Evolutionary conservation across 805 yeast species (phyloP), one percentile per base, ranked within the genome.

Genomic region (Pichia membranifaciens): DNA sequence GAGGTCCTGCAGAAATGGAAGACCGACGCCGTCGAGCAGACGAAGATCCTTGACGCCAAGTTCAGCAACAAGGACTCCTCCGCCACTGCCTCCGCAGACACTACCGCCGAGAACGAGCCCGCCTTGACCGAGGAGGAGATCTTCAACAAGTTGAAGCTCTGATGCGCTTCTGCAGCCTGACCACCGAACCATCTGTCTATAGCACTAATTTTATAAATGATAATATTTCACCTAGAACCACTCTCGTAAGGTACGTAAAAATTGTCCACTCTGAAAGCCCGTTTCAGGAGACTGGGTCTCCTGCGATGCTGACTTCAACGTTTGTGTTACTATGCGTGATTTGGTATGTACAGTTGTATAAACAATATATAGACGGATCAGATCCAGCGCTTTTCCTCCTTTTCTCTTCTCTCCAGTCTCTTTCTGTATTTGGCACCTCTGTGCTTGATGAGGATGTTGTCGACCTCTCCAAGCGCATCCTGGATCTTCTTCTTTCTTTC

Each of bases 1-100:
- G 70, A 71, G 53, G 75, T 76, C 37, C 74, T 91, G 44, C 84
- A 79, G 49, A 71, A 75, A 51, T 91, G 96, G 96, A 80, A 78
- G 55, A 69, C 64, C 44, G 78, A 80, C 49, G 96, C 95, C 13
- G 66, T 71, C 29, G 81, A 78, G 59, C 75, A 75, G 54, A 81
- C 95, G 17, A 75, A 76, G 62, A 61, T 76, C 29, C 60, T 71
- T 43, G 71, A 72, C 48, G 85, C 86, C 29, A 75, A 56, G 49
- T 47, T 45, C 47, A 47, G 41, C 28, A 61, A 67, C 41, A 64
- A 59, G 43, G 56, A 58, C 29, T 47, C 55, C 20, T 58, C 62
- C 28, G 59, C 58, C 22, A 56, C 58, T 21, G 48, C 46, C 53
- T 44, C 45, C 9, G 23, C 54, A 29, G 46, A 52, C 28, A 51